Conservation (phyloP, 768 basidiomycete species). For the Boletus eberwhitei region DNA sequence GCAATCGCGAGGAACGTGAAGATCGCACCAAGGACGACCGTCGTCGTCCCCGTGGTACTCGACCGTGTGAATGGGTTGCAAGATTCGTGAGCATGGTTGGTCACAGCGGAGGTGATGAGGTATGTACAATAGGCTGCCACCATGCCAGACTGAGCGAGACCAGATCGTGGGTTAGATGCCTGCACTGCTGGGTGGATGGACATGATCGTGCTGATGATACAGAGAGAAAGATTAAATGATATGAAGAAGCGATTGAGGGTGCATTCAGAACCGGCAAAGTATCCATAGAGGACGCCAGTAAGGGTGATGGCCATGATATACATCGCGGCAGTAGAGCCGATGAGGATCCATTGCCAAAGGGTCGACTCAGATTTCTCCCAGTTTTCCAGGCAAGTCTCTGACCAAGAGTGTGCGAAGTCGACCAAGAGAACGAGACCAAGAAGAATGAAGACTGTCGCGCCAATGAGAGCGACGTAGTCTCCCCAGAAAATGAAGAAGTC, state of each 20-base stretch:
- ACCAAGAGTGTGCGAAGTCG: slow-evolving; percentile 99
- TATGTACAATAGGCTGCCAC: slow-evolving; percentile 98
- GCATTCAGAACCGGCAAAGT: slow-evolving; percentile 86
- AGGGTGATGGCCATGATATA: slow-evolving; percentile 82
- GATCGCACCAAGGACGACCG: slow-evolving; percentile 84
- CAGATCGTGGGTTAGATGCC: slow-evolving; percentile 89
- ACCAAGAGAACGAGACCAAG: slow-evolving; percentile 95
- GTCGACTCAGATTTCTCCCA: slow-evolving; percentile 89
- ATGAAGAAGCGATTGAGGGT: slow-evolving; percentile 97
- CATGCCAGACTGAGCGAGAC: slow-evolving; percentile 93
- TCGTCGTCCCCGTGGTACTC: slow-evolving; percentile 73
- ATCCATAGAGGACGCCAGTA: slow-evolving; percentile 86
- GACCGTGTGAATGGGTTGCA: slow-evolving; percentile 87
- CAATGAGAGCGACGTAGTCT: slow-evolving; percentile 86
- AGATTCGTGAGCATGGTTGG: slow-evolving; percentile 79
- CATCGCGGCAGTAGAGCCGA: slow-evolving; percentile 88
- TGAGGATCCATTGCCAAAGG: slow-evolving; percentile 94
- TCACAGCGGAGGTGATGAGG: slow-evolving; percentile 88
- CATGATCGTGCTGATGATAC: slow-evolving; percentile 73
- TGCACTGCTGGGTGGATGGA: slow-evolving; percentile 86
- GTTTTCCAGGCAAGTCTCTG: slow-evolving; percentile 92
- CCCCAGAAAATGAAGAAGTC: slow-evolving; percentile 99
- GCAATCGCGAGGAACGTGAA: slow-evolving; percentile 99
- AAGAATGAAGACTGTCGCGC: slow-evolving; percentile 92
- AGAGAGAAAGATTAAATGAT: slow-evolving; percentile 84